Evolutionary conservation across 176 grass and related monocot species (phyloP), one percentile per base, ranked within the genome.

Genomic region (Bromus sterilis): DNA sequence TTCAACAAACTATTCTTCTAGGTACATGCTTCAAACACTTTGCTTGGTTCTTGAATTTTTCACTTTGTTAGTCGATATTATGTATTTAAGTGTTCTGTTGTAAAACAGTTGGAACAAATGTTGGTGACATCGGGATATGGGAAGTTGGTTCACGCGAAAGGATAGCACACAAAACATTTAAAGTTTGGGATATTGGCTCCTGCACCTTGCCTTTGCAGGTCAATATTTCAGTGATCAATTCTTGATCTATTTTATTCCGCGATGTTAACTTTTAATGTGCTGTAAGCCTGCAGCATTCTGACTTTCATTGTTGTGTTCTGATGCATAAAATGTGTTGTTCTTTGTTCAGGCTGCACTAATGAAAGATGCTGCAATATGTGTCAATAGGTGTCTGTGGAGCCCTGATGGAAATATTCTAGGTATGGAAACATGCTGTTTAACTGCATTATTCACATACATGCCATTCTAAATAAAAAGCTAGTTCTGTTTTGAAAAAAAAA

Each of bases 311-410:
- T 6, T 55, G 39, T 46, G 36, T 83, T 80, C 62, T 89, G 44
- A 75, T 67, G 44, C 65, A 40, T 59, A 81, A 24, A 62, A 66
- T 74, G 12, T 75, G 32, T 53, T n/a, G 2, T 72, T 82, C 29
- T 56, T 71, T 82, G 37, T 90, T 35, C 80, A 99, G 97, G 87
- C 91, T 65, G 80, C 93, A 61, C 67, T 99, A 35, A 99, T 99
- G 97, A 99, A 99, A 90, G 97, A 99, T 93, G 97, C 91, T 62
- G 90, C 97, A 57, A 83, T 99, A 88, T 91, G 93, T 78, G 97
- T 99, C 51, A 99, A 96, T 91, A 86, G 97, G 88, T 99, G 97
- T 56, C 82, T 99, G 66, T 99, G 97, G 97, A 99, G 93, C 76
- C 89, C 97, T 35, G 97, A 99, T 90, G 97, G 97, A 70, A 83